Percentiles rank a stretch among this genome's conserved stretches.
These are phyloP conservation scores for Linanthus parryae DNA, from an alignment of 148 eudicot genomes.

Conservation along the genomic window DNA sequence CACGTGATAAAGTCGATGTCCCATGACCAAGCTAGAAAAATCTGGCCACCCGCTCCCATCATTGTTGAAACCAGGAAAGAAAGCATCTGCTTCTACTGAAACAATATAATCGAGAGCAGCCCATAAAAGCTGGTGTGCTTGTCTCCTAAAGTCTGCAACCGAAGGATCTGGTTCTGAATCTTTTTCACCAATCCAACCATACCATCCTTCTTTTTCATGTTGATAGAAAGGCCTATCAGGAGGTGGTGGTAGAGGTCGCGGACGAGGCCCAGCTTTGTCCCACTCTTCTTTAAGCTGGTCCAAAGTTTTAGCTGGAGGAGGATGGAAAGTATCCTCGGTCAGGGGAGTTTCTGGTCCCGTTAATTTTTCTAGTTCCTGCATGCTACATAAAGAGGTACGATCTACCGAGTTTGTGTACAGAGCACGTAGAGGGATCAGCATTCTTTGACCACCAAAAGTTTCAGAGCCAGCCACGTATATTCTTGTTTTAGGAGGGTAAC, in stretches of 20 bases:
- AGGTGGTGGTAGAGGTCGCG: slow-evolving; percentile 96
- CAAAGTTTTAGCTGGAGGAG: slow-evolving; percentile 51
- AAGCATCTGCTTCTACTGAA: slow-evolving; percentile 88
- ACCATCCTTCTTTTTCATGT: slow-evolving; percentile 98
- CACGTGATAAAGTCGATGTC: slow-evolving; percentile 79
- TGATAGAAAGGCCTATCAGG: slow-evolving; percentile 83
- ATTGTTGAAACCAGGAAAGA: slow-evolving; percentile 84
- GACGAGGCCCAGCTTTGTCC: slow-evolving; percentile 95
- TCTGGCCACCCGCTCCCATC: slow-evolving; percentile 90
- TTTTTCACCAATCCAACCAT: slow-evolving; percentile 87
- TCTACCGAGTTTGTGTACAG: slow-evolving; percentile 86
- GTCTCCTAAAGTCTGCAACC: slow-evolving; percentile 41
- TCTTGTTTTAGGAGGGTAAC: slow-evolving; percentile 86
- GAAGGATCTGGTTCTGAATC: slow-evolving; percentile 79
- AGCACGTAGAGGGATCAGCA: slow-evolving; percentile 83
- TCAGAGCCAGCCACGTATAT: slow-evolving; percentile 90
- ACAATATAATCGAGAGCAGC: slow-evolving; percentile 94
- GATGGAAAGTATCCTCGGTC: slow-evolving; percentile 28
- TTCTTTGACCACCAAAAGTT: slow-evolving; percentile 90
- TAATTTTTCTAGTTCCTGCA: slow-evolving; percentile 53
- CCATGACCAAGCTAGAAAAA: slow-evolving; percentile 95
- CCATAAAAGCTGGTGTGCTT: slow-evolving; percentile 84
- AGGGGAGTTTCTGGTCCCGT: slow-evolving; percentile 66
- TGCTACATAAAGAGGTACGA: slow-evolving; percentile 78
- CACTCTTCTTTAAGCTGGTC: slow-evolving; percentile 65